Conservation (phyloP, 2,329 filamentous ascomycete genomes). For the Pseudovirgaria hyperparasitica region DNA sequence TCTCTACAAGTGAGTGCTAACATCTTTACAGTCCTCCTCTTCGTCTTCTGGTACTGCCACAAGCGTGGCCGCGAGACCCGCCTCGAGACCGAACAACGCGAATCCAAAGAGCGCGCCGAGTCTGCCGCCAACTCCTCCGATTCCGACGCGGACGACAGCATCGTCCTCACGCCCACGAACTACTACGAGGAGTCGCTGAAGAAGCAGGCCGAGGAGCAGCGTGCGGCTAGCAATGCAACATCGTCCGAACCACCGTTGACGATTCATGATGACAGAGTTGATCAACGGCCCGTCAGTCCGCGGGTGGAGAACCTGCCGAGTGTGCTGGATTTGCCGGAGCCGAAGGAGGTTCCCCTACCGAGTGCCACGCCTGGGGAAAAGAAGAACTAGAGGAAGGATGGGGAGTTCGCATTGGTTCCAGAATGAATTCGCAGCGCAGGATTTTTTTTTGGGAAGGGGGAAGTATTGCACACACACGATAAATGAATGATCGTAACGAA, state of each 20-base stretch:
- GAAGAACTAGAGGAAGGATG: slow-evolving; percentile 5
- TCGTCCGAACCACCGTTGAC: slow-evolving; percentile 15
- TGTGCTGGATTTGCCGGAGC: slow-evolving; percentile 23
- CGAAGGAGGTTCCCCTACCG: slow-evolving; percentile 11
- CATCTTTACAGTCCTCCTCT: slow-evolving; percentile 52
- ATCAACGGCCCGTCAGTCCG: slow-evolving; percentile 9
- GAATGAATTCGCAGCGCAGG: slow-evolving; percentile 1
- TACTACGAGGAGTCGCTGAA: slow-evolving; percentile 7
- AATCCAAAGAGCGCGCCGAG: slow-evolving; percentile 15
- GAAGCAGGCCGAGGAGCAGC: neutral
- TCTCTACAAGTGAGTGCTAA: slow-evolving; percentile 10
- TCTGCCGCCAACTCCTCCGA: slow-evolving; percentile 10
- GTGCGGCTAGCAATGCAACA: slow-evolving; percentile 2
- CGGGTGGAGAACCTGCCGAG: slow-evolving; percentile 21
- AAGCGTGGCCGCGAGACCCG: slow-evolving; percentile 83
- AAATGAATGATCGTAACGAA: too few relatives aligned
- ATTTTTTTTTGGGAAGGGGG: neutral
- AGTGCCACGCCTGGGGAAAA: slow-evolving; percentile 3
- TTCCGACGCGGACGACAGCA: slow-evolving; percentile 11
- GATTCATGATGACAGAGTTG: slow-evolving; percentile 14
- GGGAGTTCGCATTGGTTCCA: slow-evolving; percentile 2
- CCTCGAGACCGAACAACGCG: slow-evolving; percentile 48
- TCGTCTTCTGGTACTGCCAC: slow-evolving; percentile 96
- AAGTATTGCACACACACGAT: too few relatives aligned
- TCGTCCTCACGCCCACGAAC: slow-evolving; percentile 3